Evolutionary conservation across 1,284 basidiomycete genomes (phyloP).

Genomic region (Porogramme epimiltina): DNA sequence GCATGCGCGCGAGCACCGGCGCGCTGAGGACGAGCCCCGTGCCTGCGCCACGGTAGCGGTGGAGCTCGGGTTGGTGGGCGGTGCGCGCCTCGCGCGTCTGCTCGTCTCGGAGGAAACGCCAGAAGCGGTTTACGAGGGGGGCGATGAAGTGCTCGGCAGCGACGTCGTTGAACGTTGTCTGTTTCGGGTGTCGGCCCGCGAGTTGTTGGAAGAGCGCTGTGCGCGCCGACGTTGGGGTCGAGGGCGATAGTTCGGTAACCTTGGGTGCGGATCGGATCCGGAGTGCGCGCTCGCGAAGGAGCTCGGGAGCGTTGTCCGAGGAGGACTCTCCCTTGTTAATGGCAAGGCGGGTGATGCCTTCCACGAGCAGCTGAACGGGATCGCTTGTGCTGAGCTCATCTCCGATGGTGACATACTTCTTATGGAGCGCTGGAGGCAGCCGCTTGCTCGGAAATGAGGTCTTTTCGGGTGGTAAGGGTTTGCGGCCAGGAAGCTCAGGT

Average conservation of each 20-base stretch:
- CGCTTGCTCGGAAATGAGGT: conserved; percentile 76
- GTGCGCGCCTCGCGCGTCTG: conserved; percentile 74
- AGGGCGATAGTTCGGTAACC: conserved; percentile 43
- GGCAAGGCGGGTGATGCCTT: conserved; percentile 58
- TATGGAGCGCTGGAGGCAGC: conserved; percentile 72
- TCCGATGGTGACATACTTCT: conserved; percentile 56
- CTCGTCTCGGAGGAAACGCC: conserved; percentile 85
- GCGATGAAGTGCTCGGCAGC: conserved; percentile 87
- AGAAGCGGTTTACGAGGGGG: conserved; percentile 89
- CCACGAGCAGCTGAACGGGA: conserved; percentile 55
- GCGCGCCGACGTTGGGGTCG: conserved; percentile 15
- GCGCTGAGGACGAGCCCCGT: conserved; percentile 82
- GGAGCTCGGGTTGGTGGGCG: conserved; percentile 44
- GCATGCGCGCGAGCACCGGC: conserved; percentile 70
- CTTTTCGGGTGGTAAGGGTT: conserved; percentile 37
- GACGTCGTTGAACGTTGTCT: conserved; percentile 65
- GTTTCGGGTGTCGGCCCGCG: conserved; percentile 18
- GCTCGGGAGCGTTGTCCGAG: conserved; percentile 53
- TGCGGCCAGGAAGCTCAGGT: conserved; percentile 39
- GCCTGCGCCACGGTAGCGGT: conserved; percentile 70
- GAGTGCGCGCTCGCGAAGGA: conserved; percentile 77
- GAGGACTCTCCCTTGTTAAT: conserved; percentile 57
- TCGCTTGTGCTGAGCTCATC: conserved; percentile 33
- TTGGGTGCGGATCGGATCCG: conserved; percentile 52
- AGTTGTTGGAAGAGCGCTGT: conserved; percentile 21